Evolutionary conservation across 1,139 yeast species (phyloP).

Genomic region (Debaryomyces sp.): DNA sequence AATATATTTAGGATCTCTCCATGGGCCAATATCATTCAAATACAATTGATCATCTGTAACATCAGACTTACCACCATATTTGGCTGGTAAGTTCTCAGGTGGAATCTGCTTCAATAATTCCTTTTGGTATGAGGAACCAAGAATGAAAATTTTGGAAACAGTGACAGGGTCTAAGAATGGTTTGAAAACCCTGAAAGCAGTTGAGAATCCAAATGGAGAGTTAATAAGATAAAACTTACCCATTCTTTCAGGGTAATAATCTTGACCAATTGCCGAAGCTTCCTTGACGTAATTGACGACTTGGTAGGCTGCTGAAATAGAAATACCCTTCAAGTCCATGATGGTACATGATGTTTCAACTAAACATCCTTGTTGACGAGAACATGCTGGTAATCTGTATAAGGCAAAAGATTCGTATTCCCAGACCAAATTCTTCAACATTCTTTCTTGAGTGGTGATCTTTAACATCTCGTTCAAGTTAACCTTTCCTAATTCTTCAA

Average conservation of each 20-base stretch:
- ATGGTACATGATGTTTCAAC: conserved; percentile 97
- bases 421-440: conserved; percentile 95
- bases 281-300: conserved; percentile 88
- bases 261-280: conserved; percentile 93
- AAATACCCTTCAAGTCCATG: conserved; percentile 92
- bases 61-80: conserved; percentile 82
- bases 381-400: conserved; percentile 90
- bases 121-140: conserved; percentile 76
- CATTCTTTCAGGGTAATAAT: conserved; percentile 99
- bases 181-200: conserved; percentile 88
- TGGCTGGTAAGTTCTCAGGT: conserved; percentile 83
- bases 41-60: conserved; percentile 78
- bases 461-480: conserved; percentile 89
- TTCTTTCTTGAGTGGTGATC: conserved; percentile 92
- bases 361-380: conserved; percentile 74
- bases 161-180: conserved; percentile 97
- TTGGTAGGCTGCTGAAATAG: conserved; percentile 78
- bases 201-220: conserved; percentile 96
- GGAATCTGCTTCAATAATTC: conserved; percentile 93
- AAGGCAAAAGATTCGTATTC: conserved; percentile 90
- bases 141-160: conserved; percentile 90
- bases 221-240: conserved; percentile 95
- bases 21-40: conserved; percentile 92
- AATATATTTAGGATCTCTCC: conserved; percentile 87
- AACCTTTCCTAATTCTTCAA: conserved; percentile 91